Conservation (phyloP, 768 basidiomycete species). For the Exidia glandulosa region DNA sequence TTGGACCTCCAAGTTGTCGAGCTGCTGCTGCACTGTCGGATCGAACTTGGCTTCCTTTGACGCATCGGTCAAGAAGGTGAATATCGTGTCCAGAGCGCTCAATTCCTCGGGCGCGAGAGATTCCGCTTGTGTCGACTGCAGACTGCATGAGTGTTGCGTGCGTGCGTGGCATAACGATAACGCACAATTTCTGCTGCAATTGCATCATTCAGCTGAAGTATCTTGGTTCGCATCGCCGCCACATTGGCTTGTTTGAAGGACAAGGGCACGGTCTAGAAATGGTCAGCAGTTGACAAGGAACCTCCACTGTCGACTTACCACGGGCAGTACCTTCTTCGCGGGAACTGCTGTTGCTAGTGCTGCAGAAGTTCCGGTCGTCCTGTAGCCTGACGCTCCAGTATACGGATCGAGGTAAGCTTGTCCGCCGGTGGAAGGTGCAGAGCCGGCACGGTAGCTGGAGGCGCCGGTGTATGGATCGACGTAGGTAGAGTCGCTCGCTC, state of each 20-base stretch:
- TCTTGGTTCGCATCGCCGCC: conserved; percentile 65
- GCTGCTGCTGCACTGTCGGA: conserved; percentile 25
- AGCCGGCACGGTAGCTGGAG: conserved; percentile 8
- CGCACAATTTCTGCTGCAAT: conserved; percentile 61
- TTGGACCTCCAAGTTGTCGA: conserved; percentile 42
- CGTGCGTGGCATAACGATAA: not conserved
- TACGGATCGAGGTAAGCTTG: conserved; percentile 50
- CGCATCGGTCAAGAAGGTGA: conserved; percentile 44
- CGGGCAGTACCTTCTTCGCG: conserved; percentile 12
- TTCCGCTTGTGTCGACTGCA: conserved; percentile 56
- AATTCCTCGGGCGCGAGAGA: conserved; percentile 62
- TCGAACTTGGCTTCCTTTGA: conserved; percentile 20
- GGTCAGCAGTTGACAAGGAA: conserved; percentile 5
- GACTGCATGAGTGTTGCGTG: not conserved
- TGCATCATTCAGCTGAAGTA: conserved; percentile 62
- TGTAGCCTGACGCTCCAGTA: conserved; percentile 60
- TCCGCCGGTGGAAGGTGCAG: conserved; percentile 20
- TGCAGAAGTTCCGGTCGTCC: conserved; percentile 21
- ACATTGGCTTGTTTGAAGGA: conserved; percentile 82
- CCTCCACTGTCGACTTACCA: conserved; percentile 11
- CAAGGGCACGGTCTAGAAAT: conserved; percentile 51
- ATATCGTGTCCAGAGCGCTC: conserved; percentile 46
- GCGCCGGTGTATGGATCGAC: conserved; percentile 87
- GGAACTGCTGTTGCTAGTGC: conserved; percentile 17
- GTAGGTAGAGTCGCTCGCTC: conserved; percentile 38